Base-by-base conservation (phyloP, 257 asterid genomes). In the Capsicum baccatum region DNA sequence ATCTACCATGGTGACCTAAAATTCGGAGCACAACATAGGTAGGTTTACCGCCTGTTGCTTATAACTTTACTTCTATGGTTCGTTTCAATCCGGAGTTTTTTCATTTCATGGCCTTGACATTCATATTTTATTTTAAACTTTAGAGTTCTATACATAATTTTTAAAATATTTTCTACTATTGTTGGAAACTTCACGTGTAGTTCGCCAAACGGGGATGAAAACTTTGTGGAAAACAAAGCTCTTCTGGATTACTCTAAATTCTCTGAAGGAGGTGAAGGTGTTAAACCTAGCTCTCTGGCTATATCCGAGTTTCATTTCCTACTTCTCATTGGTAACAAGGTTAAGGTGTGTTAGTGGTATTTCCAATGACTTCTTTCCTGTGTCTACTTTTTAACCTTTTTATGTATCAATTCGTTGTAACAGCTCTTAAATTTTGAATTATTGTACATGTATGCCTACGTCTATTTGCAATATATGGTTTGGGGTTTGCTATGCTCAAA, bases 141-240 rank as follows among this genome's bases (percentile, higher is more conserved):
- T 21, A 50, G n/a, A 68, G 63, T 80, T 48, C 57, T 21, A 8
- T 44, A 16, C 60, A 26, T 35, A 44, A 15, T 79, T 84, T 17
- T 60, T 9, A 56, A 83, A 70, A 37, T 74, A 11, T 84, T 83
- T 47, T 78, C 84, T 54, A 81, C 42, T 82, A 79, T 85, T 78
- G 52, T 89, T 50, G 87, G 50, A 70, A 55, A 85, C 33, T 76
- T 88, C 83, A 81, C 52, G 84, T 88, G 87, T 85, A 97, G 99
- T 89, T 95, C 92, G 26, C 97, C 98, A 58, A 91, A 93, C 63
- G 98, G 99, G 84, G 99, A 95, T 88, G 98, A 94, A 84, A 97
- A 97, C 87, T 95, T 97, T 92, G 98, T 97, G 90, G 99, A 95
- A 94, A 95, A 95, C 92, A 97, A 97, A 87, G 99, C 99, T 91